phyloP scores from a whole-genome alignment of 164 flowering plant species.

The Magnolia changhungtana region DNA sequence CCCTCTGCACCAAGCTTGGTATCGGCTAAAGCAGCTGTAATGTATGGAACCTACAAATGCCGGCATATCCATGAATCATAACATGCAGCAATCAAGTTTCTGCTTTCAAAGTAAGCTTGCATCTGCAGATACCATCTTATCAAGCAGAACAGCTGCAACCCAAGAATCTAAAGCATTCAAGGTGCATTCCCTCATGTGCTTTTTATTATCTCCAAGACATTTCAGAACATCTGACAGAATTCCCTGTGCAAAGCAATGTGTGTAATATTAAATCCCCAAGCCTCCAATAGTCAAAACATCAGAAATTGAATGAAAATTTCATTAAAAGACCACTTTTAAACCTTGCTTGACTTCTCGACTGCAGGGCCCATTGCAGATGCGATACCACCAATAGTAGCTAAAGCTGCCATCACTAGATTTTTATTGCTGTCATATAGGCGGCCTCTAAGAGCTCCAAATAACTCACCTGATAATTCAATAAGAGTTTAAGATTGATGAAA shows the following conservation, averaged over 20 bases:
- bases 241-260: slow-evolving; percentile 49
- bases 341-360: slow-evolving; percentile 98
- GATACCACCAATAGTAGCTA: slow-evolving; percentile 70
- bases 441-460: slow-evolving; percentile 86
- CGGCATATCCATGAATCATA: slow-evolving; percentile 2
- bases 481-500: neutral
- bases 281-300: neutral
- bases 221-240: slow-evolving; percentile 80
- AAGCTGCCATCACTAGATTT: slow-evolving; percentile 77
- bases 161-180: slow-evolving; percentile 76
- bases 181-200: slow-evolving; percentile 94
- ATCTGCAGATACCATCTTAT: slow-evolving; percentile 70
- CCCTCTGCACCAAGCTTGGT: slow-evolving; percentile 93
- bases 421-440: slow-evolving; percentile 91
- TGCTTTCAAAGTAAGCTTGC: neutral
- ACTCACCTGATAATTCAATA: slow-evolving; percentile 49
- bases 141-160: slow-evolving; percentile 92
- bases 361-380: slow-evolving; percentile 94
- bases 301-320: neutral
- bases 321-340: slow-evolving; percentile 13
- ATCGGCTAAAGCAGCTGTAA: slow-evolving; percentile 65
- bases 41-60: slow-evolving; percentile 69
- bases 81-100: neutral
- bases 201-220: slow-evolving; percentile 95
- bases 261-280: neutral